phyloP scores from a whole-genome alignment of 1,284 basidiomycete genomes.

The Tilletiaria anomala region DNA sequence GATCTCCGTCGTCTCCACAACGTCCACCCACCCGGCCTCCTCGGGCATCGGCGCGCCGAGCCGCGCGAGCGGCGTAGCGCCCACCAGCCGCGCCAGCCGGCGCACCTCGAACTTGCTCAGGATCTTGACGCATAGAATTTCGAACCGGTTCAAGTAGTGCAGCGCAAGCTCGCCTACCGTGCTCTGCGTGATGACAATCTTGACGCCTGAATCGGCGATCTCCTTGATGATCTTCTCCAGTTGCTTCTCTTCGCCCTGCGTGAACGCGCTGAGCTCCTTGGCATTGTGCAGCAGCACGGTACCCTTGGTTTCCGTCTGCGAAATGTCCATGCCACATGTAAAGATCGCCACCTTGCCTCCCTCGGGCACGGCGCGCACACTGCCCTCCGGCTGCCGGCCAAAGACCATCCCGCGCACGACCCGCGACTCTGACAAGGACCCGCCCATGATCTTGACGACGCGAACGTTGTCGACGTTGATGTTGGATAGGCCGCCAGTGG shows the following conservation, averaged over 20 bases:
- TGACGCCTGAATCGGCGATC: slow-evolving; percentile 87
- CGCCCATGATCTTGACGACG: slow-evolving; percentile 97
- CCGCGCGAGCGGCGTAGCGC: slow-evolving; percentile 87
- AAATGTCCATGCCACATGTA: slow-evolving; percentile 78
- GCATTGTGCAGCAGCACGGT: slow-evolving; percentile 93
- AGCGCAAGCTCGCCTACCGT: slow-evolving; percentile 87
- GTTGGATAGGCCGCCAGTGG: slow-evolving; percentile 8
- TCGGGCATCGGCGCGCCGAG: slow-evolving; percentile 90
- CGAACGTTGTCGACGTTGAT: slow-evolving; percentile 76
- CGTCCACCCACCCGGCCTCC: slow-evolving; percentile 84
- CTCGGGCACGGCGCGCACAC: slow-evolving; percentile 55
- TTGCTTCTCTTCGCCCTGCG: slow-evolving; percentile 70
- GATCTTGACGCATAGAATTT: slow-evolving; percentile 90
- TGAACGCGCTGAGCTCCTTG: slow-evolving; percentile 81
- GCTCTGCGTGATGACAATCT: slow-evolving; percentile 82
- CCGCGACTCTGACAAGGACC: slow-evolving; percentile 62
- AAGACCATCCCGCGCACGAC: slow-evolving; percentile 98
- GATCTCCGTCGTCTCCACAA: slow-evolving; percentile 89
- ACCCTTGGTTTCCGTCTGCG: slow-evolving; percentile 97
- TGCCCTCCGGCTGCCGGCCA: slow-evolving; percentile 76
- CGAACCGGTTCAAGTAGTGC: slow-evolving; percentile 87
- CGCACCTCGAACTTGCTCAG: slow-evolving; percentile 96
- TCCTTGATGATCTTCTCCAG: slow-evolving; percentile 55
- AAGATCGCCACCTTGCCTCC: slow-evolving; percentile 54
- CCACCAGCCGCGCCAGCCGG: slow-evolving; percentile 81